phyloP scores from a whole-genome alignment of 1,139 yeast genomes.

The Geotrichum fermentans region DNA sequence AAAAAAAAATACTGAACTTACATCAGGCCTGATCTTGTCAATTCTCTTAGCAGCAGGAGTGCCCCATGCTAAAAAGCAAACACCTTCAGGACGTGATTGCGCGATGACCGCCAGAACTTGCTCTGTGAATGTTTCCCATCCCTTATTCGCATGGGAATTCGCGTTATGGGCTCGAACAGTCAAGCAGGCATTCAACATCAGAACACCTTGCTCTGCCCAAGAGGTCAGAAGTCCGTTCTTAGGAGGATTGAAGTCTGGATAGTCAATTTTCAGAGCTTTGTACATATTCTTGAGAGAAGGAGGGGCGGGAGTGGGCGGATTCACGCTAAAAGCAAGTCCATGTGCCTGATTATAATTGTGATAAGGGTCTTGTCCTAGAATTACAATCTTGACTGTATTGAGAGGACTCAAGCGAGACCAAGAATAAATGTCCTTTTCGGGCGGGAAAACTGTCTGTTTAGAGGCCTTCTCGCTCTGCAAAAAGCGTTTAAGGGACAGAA shows the following conservation, averaged over 20 bases:
- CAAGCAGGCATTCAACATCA: slow-evolving; percentile 78
- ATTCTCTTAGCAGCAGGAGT: slow-evolving; percentile 80
- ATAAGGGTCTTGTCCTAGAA: slow-evolving; percentile 96
- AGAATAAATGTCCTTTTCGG: slow-evolving; percentile 70
- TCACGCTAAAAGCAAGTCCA: slow-evolving; percentile 89
- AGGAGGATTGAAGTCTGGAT: slow-evolving; percentile 63
- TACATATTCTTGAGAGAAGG: slow-evolving; percentile 87
- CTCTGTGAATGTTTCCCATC: slow-evolving; percentile 92
- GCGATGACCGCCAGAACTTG: slow-evolving; percentile 55
- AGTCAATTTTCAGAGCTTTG: slow-evolving; percentile 69
- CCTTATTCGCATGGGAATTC: slow-evolving; percentile 82
- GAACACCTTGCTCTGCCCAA: slow-evolving; percentile 89
- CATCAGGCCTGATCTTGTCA: slow-evolving; percentile 40
- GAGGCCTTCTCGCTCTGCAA: slow-evolving; percentile 38
- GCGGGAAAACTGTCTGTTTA: slow-evolving; percentile 65
- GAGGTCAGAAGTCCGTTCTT: slow-evolving; percentile 61
- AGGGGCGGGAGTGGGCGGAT: slow-evolving; percentile 78
- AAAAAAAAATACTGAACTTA: slow-evolving; percentile 20
- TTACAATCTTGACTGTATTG: slow-evolving; percentile 63
- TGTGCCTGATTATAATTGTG: slow-evolving; percentile 93
- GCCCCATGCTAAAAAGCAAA: slow-evolving; percentile 92
- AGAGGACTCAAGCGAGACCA: slow-evolving; percentile 90
- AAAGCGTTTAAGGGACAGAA: slow-evolving; percentile 64
- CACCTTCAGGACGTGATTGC: slow-evolving; percentile 43
- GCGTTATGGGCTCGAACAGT: slow-evolving; percentile 95